Evolutionary conservation across 1,284 basidiomycete species (phyloP), one percentile per base, ranked within the genome.

Genomic region (Tremellales sp.): DNA sequence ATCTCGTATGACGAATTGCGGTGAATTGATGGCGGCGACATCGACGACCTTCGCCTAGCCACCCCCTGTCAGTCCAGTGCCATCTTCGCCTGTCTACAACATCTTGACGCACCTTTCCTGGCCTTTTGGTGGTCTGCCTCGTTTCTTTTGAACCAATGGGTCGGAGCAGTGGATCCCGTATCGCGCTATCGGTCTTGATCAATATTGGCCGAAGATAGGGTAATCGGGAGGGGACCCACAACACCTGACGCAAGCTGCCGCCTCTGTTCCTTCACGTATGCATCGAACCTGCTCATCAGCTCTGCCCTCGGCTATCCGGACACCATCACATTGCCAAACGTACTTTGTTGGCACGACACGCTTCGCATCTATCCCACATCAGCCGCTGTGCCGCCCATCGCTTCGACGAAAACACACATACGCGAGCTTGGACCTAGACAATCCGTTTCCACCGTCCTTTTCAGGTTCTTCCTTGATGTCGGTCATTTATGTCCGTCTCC

Each of bases 281-380:
- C 61, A 63, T 40, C 61, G 54, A 3, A 63, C 61, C 61, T 63
- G 37, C 1, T 11, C 3, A 23, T 17, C 3, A 45, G 46, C 45
- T 52, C 42, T 12, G n/a, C n/a, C n/a, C n/a, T n/a, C n/a, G n/a
- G n/a, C n/a, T n/a, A n/a, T n/a, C n/a, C n/a, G n/a, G n/a, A n/a
- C n/a, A n/a, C n/a, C n/a, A n/a, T n/a, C n/a, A n/a, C n/a, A n/a
- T n/a, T n/a, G n/a, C n/a, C n/a, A 22, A 13, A 44, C 47, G 5
- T 37, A 60, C 61, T 50, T 62, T 62, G 42, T 54, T 62, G 3
- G 56, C 52, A n/a, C 61, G 54, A 48, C 61, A 62, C 2, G 58
- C 54, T 19, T 54, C 60, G 35, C 61, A 62, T 11, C 61, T 62
- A 48, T 21, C 19, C n/a, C n/a, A n/a, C 33, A 17, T 36, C 33